Conservation (phyloP, 1,284 basidiomycete species). For the Calocybe gambosa region DNA sequence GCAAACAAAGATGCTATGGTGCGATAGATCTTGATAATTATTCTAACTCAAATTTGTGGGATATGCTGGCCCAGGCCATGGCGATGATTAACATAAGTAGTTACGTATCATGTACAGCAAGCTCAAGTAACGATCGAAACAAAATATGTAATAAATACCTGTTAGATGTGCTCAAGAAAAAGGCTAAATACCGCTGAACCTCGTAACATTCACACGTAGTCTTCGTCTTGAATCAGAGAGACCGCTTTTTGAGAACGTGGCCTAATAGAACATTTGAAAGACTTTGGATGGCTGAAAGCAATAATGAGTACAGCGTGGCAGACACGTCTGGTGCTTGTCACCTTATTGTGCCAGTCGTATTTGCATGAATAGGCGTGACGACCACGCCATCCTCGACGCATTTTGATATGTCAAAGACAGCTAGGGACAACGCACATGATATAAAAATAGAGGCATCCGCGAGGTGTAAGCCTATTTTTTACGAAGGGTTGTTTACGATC, state of each 20-base stretch:
- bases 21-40: slow-evolving; percentile 7
- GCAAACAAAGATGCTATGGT: neutral
- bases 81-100: slow-evolving; percentile 6
- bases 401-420: slow-evolving; percentile 47
- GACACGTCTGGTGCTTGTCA: slow-evolving; percentile 15
- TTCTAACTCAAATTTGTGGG: neutral
- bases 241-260: slow-evolving; percentile 52
- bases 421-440: slow-evolving; percentile 45
- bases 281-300: slow-evolving; percentile 46
- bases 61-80: slow-evolving; percentile 5
- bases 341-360: slow-evolving; percentile 56
- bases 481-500: neutral
- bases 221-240: slow-evolving; percentile 44
- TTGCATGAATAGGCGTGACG: slow-evolving; percentile 44
- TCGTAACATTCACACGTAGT: slow-evolving; percentile 15
- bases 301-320: slow-evolving; percentile 2
- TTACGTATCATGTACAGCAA: slow-evolving; percentile 13
- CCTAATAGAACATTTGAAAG: slow-evolving; percentile 53
- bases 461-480: slow-evolving; percentile 41
- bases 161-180: slow-evolving; percentile 19
- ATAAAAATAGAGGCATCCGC: slow-evolving; percentile 55
- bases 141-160: slow-evolving; percentile 20
- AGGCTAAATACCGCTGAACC: slow-evolving; percentile 19
- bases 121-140: slow-evolving; percentile 17
- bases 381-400: slow-evolving; percentile 36